Conservation (phyloP, 495 filamentous ascomycete species). For the Talaromyces nanjingensis region DNA sequence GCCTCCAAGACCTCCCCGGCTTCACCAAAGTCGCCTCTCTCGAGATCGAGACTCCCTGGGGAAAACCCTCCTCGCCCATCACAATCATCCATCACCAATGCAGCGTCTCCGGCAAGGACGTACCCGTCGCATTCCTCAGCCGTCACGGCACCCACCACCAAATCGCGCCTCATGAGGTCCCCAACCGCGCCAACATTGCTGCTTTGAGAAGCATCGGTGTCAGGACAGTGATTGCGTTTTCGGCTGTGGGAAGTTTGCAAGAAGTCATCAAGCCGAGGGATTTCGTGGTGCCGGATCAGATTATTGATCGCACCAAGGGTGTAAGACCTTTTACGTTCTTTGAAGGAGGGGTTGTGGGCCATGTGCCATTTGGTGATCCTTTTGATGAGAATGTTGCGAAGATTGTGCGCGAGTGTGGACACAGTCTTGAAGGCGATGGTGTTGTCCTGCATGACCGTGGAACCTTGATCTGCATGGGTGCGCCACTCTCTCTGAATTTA, state of each 20-base stretch:
- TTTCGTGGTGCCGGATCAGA: constrained; percentile 91
- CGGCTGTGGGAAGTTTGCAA: constrained; percentile 85
- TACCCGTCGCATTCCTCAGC: constrained; percentile 86
- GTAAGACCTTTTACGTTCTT: constrained; percentile 92
- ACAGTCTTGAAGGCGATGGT: constrained; percentile 69
- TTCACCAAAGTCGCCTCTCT: constrained; percentile 78
- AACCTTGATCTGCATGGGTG: constrained; percentile 84
- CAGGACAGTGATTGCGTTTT: constrained; percentile 84
- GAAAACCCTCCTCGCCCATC: constrained; percentile 82
- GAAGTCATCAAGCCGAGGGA: constrained; percentile 91
- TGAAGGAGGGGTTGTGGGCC: constrained; percentile 85
- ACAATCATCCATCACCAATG: constrained; percentile 75
- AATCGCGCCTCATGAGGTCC: constrained; percentile 86
- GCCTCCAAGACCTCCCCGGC: constrained; percentile 62
- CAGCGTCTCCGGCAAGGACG: constrained; percentile 44
- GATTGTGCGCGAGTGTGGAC: constrained; percentile 64
- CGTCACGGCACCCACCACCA: constrained; percentile 87
- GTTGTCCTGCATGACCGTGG: constrained; percentile 72
- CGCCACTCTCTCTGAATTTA: too few relatives aligned
- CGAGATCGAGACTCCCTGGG: constrained; percentile 79
- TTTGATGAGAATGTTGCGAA: constrained; percentile 74
- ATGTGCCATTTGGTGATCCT: constrained; percentile 92
- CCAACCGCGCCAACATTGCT: constrained; percentile 88
- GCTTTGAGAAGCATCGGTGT: constrained; percentile 86
- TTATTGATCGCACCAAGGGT: constrained; percentile 97